Percentiles rank a stretch among this genome's conserved stretches.
Conservation (phyloP, 495 filamentous ascomycete genomes). For the Aspergillus nanangensis region DNA sequence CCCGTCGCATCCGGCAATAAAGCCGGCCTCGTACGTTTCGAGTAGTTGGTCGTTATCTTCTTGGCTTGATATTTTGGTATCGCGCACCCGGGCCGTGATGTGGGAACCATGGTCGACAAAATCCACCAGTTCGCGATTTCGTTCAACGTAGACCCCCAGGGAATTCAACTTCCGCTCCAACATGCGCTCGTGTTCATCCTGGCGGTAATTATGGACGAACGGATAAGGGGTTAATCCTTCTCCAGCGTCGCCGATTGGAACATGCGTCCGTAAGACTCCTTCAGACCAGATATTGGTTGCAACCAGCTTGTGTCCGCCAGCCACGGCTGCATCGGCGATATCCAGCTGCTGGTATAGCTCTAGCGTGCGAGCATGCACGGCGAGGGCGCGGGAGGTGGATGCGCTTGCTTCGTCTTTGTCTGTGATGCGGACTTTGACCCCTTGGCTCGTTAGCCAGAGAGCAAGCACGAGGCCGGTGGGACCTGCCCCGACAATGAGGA, state of each 20-base stretch:
- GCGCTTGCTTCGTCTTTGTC: constrained; percentile 24
- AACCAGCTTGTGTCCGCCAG: constrained; percentile 26
- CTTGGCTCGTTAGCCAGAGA: constrained; percentile 32
- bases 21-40: constrained; percentile 22
- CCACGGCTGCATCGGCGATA: constrained; percentile 27
- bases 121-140: constrained; percentile 19
- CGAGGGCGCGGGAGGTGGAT: constrained; percentile 31
- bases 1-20: constrained; percentile 35
- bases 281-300: constrained; percentile 34
- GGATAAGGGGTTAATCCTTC: constrained; percentile 30
- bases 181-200: constrained; percentile 33
- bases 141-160: constrained; percentile 27
- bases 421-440: constrained; percentile 29
- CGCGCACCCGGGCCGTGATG: constrained; percentile 23
- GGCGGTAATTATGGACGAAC: constrained; percentile 24
- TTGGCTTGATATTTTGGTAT: not conserved
- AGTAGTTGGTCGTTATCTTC: constrained; percentile 6
- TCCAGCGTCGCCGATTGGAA: constrained; percentile 23
- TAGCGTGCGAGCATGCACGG: constrained; percentile 38
- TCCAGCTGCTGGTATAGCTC: constrained; percentile 38
- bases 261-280: constrained; percentile 16
- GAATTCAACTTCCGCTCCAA: constrained; percentile 28
- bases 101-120: constrained; percentile 20
- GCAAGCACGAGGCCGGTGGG: constrained; percentile 38
- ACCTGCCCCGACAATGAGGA: constrained; percentile 39